These are phyloP conservation scores for Myriangium duriaei DNA, from an alignment of 2,329 filamentous ascomycete genomes.

Conservation along the genomic window DNA sequence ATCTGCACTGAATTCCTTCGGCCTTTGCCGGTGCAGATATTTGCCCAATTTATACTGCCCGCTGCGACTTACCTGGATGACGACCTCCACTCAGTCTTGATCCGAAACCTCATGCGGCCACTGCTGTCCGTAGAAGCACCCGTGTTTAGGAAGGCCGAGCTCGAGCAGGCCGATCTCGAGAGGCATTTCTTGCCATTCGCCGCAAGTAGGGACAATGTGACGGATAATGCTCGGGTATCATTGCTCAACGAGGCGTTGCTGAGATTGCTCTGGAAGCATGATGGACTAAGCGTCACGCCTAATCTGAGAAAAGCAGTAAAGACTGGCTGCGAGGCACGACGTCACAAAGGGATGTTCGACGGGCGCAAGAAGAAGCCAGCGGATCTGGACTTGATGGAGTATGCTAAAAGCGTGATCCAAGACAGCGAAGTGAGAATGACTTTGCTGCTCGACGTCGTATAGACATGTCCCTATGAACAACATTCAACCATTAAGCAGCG, in stretches of 20 bases:
- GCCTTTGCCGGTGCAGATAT: conserved; percentile 45
- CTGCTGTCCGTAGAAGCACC: conserved; percentile 34
- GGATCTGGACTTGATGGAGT: conserved; percentile 22
- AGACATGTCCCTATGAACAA: too few relatives aligned
- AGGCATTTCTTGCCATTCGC: conserved; percentile 53
- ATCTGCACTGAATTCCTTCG: conserved; percentile 45
- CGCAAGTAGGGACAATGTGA: conserved; percentile 46
- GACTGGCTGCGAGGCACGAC: conserved; percentile 40
- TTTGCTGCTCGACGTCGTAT: too few relatives aligned
- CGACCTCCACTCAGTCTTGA: conserved; percentile 37
- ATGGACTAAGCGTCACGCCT: conserved; percentile 21
- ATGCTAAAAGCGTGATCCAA: conserved; percentile 23
- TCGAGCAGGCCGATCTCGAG: conserved; percentile 40
- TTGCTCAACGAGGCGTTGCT: conserved; percentile 55
- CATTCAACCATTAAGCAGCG: not conserved
- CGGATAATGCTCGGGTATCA: conserved; percentile 63
- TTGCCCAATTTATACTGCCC: conserved; percentile 43
- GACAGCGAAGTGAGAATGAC: conserved; percentile 24
- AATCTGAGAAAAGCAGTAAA: conserved; percentile 36
- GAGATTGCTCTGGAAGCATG: conserved; percentile 34
- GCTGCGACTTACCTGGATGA: conserved; percentile 27
- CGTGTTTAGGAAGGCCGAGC: conserved; percentile 26
- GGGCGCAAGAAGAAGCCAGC: conserved; percentile 32
- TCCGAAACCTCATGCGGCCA: conserved; percentile 39
- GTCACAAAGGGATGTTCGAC: conserved; percentile 31